Evolutionary conservation across 176 grass and related monocot species (phyloP), one percentile per base, ranked within the genome.

Genomic region (Metroxylon sagu): DNA sequence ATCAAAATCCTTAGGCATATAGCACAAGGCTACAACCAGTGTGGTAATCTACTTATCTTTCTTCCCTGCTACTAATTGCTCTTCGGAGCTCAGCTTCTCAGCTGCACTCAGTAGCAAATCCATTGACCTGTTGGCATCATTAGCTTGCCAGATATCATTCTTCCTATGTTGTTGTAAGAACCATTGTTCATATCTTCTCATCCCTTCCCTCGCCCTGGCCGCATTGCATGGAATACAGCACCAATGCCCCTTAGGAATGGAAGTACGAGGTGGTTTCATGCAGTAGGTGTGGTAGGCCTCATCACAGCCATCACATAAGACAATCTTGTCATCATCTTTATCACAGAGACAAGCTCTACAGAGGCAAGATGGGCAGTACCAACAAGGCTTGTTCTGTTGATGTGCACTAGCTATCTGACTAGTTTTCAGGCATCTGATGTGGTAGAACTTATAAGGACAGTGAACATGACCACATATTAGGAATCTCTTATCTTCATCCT

Each of bases 301-400:
- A 35, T 98, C 93, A 8, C 93, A 98, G 29, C 76, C 78, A 80
- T 98, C 93, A 35, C 93, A 92, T 48, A 98, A 25, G 2, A 91
- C 79, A 59, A 68, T 92, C 26, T 81, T 70, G 7, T 89, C 79
- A 25, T 98, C 93, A 25, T 92, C 81, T 79, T 76, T 80, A 65
- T 88, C 71, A 60, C 72, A 76, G 57, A 85, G 78, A 70, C 93
- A 98, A 64, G 59, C 27, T 65, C 93, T 75, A 71, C 93, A 98
- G 14, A 92, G 71, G 50, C 93, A 92, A n/a, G 93, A 98, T 1
- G 93, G 88, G 70, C 93, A 98, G 61, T 92, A 98, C 93, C 93
- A 92, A 83, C 84, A 89, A 5, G 64, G 26, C 66, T 58, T 72
- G 1, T 92, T 83, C 48, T 75, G 59, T 70, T 92, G 93, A 52